Percentiles rank a stretch among this genome's conserved stretches.
phyloP scores from a whole-genome alignment of 1,284 basidiomycete genomes.

The Singerocomus inundabilis region DNA sequence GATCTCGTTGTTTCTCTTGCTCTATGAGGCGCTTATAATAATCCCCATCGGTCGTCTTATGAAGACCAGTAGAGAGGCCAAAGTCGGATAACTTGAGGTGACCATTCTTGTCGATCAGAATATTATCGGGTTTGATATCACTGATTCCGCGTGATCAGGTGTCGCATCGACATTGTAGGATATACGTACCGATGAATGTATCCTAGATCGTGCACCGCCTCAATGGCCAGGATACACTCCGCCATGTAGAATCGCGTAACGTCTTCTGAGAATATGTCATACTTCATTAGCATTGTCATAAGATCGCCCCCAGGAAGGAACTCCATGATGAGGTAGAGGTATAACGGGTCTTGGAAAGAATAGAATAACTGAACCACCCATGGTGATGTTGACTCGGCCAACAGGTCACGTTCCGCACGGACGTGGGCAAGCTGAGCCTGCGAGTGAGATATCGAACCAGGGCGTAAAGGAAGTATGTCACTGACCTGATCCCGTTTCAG shows the following conservation, averaged over 20 bases:
- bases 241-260: conserved; percentile 99
- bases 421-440: conserved; percentile 85
- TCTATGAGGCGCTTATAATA: conserved; percentile 91
- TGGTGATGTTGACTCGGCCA: conserved; percentile 95
- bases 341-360: conserved; percentile 96
- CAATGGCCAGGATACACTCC: conserved; percentile 96
- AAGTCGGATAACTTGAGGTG: conserved; percentile 99
- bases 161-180: background rate
- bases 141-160: conserved; percentile 41
- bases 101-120: conserved; percentile 94
- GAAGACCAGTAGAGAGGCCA: conserved; percentile 96
- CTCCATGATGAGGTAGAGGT: conserved; percentile 98
- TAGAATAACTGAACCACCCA: conserved; percentile 99
- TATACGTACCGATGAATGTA: conserved; percentile 89
- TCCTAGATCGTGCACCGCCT: conserved; percentile 97
- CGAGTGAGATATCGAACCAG: conserved; percentile 3
- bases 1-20: conserved; percentile 56
- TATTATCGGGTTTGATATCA: conserved; percentile 99
- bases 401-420: conserved; percentile 95
- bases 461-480: conserved; percentile 1
- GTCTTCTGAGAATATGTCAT: conserved; percentile 98
- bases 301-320: conserved; percentile 97
- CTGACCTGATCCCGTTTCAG: conserved; percentile 96
- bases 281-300: conserved; percentile 99
- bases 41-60: conserved; percentile 94